These are phyloP conservation scores for Celoporthe dispersa DNA, from an alignment of 2,329 filamentous ascomycete species.

Conservation along the genomic window DNA sequence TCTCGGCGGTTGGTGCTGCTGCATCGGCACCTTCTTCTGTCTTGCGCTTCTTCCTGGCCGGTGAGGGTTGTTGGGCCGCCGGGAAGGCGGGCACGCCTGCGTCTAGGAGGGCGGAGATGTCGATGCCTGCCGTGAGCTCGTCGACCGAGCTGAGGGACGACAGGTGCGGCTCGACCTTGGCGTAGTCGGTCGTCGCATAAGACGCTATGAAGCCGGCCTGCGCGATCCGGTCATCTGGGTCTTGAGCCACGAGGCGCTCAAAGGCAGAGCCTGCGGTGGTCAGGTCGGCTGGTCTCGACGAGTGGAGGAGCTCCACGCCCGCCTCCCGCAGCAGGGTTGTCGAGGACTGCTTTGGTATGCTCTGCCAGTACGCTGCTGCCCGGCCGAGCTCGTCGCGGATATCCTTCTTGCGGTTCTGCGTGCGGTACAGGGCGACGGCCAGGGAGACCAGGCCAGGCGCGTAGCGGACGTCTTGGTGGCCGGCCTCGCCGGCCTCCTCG, in stretches of 20 bases:
- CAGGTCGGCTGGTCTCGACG: slow-evolving; percentile 70
- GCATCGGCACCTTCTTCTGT: slow-evolving; percentile 37
- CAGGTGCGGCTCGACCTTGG: slow-evolving; percentile 59
- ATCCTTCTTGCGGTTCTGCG: slow-evolving; percentile 73
- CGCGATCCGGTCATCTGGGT: slow-evolving; percentile 70
- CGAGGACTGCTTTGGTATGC: slow-evolving; percentile 38
- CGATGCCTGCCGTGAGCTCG: slow-evolving; percentile 62
- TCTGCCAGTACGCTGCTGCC: slow-evolving; percentile 80
- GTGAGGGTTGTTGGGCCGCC: slow-evolving; percentile 43
- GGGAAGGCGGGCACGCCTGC: slow-evolving; percentile 64
- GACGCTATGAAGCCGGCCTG: slow-evolving; percentile 87
- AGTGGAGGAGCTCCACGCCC: slow-evolving; percentile 80
- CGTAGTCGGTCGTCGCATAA: slow-evolving; percentile 65
- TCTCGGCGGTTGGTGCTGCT: slow-evolving; percentile 23
- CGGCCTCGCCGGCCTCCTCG: slow-evolving; percentile 61
- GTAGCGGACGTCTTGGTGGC: slow-evolving; percentile 72
- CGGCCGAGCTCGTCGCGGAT: slow-evolving; percentile 76
- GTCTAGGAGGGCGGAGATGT: slow-evolving; percentile 66
- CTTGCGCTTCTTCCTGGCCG: slow-evolving; percentile 54
- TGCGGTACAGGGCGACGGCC: slow-evolving; percentile 76
- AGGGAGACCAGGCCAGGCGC: slow-evolving; percentile 84
- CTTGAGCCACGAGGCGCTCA: slow-evolving; percentile 66
- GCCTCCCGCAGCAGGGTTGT: slow-evolving; percentile 72
- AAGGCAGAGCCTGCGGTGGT: slow-evolving; percentile 79
- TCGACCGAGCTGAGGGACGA: slow-evolving; percentile 64